phyloP scores from a whole-genome alignment of 1,284 basidiomycete genomes.

The Leccinum fuscescens region DNA sequence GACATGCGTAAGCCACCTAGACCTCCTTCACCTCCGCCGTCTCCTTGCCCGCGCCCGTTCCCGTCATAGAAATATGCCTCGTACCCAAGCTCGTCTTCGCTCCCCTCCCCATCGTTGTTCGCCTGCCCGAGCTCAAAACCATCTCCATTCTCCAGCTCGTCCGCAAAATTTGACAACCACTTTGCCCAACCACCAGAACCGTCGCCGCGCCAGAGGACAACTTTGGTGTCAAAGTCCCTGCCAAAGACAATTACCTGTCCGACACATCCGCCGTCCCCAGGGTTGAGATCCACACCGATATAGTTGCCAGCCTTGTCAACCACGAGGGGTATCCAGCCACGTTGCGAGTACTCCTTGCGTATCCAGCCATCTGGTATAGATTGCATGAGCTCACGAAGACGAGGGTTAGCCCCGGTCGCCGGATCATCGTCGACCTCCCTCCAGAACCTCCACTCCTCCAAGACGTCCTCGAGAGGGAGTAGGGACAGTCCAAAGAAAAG shows the following conservation, averaged over 20 bases:
- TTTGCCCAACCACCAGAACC: conserved; percentile 92
- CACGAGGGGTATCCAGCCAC: conserved; percentile 95
- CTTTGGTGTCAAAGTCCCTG: conserved; percentile 96
- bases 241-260: conserved; percentile 99
- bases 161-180: conserved; percentile 91
- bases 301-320: conserved; percentile 96
- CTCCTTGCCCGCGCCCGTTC: conserved; percentile 68
- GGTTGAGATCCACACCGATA: conserved; percentile 92
- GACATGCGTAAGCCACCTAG: conserved; percentile 64
- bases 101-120: conserved; percentile 54
- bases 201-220: conserved; percentile 90
- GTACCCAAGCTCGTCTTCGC: conserved; percentile 84
- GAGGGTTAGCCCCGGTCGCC: conserved; percentile 70
- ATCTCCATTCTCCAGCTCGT: conserved; percentile 89
- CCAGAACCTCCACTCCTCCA: conserved; percentile 95
- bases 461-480: conserved; percentile 83
- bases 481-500: conserved; percentile 86
- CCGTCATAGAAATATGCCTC: conserved; percentile 84
- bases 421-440: conserved; percentile 87
- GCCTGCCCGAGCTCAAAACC: conserved; percentile 74
- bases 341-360: conserved; percentile 85
- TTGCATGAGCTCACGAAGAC: conserved; percentile 76
- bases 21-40: conserved; percentile 72
- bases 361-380: conserved; percentile 93
- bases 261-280: conserved; percentile 69